Base-by-base conservation (phyloP, 2,329 filamentous ascomycete species). In the Fusarium globosum region DNA sequence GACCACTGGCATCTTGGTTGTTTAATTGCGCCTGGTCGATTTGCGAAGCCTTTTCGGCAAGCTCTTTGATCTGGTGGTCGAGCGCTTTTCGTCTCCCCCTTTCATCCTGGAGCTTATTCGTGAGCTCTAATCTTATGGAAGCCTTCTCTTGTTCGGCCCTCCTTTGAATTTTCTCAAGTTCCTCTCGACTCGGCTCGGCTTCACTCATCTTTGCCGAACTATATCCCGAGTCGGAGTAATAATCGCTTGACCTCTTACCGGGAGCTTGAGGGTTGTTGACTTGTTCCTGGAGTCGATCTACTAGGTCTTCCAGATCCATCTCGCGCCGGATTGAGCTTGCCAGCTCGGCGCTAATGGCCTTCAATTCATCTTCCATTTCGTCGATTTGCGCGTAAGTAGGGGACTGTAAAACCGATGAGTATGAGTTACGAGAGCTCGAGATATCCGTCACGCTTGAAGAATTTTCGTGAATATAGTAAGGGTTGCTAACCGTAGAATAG, bases 161-260 rank as follows among this genome's bases (percentile, higher is more conserved):
- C 73, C 96, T 89, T 77, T 95, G 93, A 51, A 96, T 87, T 81
- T 91, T 94, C 69, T 97, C 94, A 39, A 98, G 85, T 80, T 98
- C 94, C 78, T 92, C 90, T 56, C 87, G 88, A 38, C 85, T 86
- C 48, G 89, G 86, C 67, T 92, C 90, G 68, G 85, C 85, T 52
- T 94, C 92, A 69, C 92, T 91, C 78, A 92, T 92, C 78, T 94
- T 93, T 60, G 94, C 88, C 2, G 94, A 96, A 81, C 94, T 96
- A 65, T 94, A 92, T 38, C 96, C 96, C 11, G 95, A 97, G 81
- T 99, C 96, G 6, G 96, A 99, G 81, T 96, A 99, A 84, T 99
- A 98, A 83, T 99, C 96, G 83, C 96, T 98, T 15, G 94, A 97
- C 69, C 96, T 90, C 80, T 93, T 92, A 72, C 89, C 91, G 35